These are phyloP conservation scores for Cutaneotrichosporon spelunceum DNA, from an alignment of 1,284 basidiomycete species.

Conservation along the genomic window DNA sequence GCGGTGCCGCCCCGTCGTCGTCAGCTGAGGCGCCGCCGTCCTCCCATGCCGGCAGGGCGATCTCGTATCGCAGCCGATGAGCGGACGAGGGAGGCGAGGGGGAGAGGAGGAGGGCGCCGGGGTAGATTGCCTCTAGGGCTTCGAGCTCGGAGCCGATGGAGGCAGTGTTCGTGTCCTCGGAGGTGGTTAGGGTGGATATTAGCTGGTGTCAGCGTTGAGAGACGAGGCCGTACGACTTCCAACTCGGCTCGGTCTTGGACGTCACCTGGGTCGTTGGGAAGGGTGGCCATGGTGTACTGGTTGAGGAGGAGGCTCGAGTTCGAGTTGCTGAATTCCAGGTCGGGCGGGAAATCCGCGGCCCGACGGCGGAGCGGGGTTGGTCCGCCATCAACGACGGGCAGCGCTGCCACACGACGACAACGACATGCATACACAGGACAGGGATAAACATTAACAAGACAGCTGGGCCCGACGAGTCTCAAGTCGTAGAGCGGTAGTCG, in stretches of 20 bases:
- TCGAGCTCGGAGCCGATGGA: conserved; percentile 49
- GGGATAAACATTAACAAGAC: not conserved
- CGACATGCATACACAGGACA: not conserved
- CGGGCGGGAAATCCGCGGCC: not conserved
- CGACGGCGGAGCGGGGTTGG: not conserved
- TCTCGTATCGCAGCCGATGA: conserved; percentile 63
- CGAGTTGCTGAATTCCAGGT: not conserved
- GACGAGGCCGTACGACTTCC: not conserved
- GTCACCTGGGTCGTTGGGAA: not conserved
- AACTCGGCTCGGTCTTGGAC: conserved; percentile 9
- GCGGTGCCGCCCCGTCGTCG: conserved; percentile 33
- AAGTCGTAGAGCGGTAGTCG: conserved; percentile 21
- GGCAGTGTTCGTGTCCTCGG: conserved; percentile 32
- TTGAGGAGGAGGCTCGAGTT: not conserved
- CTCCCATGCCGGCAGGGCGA: conserved; percentile 54
- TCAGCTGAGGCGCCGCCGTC: conserved; percentile 31
- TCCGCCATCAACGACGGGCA: not conserved
- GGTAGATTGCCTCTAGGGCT: conserved; percentile 81
- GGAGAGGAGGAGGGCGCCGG: conserved; percentile 56
- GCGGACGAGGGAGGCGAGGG: conserved; percentile 19
- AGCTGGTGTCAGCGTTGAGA: conserved; percentile 30
- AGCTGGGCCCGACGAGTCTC: not conserved
- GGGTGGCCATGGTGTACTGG: not conserved
- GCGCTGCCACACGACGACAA: too few relatives aligned
- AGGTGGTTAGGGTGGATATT: conserved; percentile 36